Conservation (phyloP, 495 filamentous ascomycete species). For the Geopyxis carbonaria region DNA sequence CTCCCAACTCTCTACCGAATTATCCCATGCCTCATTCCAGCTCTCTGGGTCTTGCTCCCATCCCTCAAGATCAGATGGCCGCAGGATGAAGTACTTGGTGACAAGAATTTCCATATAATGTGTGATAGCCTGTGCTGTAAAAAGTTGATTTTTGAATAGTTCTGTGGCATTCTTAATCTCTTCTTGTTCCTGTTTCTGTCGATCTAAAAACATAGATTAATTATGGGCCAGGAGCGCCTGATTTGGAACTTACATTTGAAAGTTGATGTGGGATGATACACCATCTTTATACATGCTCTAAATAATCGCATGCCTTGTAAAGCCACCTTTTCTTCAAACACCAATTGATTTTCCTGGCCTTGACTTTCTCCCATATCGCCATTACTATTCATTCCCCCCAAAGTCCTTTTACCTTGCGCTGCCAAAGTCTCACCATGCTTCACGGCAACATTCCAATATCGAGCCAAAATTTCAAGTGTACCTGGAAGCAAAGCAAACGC, state of each 20-base stretch:
- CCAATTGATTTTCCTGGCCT: constrained; percentile 21
- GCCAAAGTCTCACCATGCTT: constrained; percentile 56
- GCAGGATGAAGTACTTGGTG: constrained; percentile 73
- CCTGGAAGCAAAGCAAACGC: constrained; percentile 67
- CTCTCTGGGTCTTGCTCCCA: constrained; percentile 89
- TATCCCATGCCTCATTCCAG: constrained; percentile 76
- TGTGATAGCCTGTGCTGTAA: constrained; percentile 54
- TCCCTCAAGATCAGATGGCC: constrained; percentile 63
- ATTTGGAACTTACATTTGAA: constrained; percentile 43
- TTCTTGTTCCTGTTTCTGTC: constrained; percentile 34
- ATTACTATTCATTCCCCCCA: constrained; percentile 25
- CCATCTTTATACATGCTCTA: constrained; percentile 67
- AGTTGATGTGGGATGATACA: constrained; percentile 57
- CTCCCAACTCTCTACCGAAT: constrained; percentile 62
- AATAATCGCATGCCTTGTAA: constrained; percentile 68
- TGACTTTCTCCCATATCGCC: constrained; percentile 30
- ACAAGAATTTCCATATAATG: constrained; percentile 70
- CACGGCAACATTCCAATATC: constrained; percentile 68
- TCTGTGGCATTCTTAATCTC: constrained; percentile 40
- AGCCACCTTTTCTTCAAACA: constrained; percentile 54
- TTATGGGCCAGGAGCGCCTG: constrained; percentile 1
- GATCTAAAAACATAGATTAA: constrained; percentile 28
- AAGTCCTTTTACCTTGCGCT: constrained; percentile 29
- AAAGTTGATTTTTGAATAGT: constrained; percentile 46
- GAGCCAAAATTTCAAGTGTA: constrained; percentile 51